Conservation (phyloP, 2,329 filamentous ascomycete genomes). For the Ceratocystis cubensis region DNA sequence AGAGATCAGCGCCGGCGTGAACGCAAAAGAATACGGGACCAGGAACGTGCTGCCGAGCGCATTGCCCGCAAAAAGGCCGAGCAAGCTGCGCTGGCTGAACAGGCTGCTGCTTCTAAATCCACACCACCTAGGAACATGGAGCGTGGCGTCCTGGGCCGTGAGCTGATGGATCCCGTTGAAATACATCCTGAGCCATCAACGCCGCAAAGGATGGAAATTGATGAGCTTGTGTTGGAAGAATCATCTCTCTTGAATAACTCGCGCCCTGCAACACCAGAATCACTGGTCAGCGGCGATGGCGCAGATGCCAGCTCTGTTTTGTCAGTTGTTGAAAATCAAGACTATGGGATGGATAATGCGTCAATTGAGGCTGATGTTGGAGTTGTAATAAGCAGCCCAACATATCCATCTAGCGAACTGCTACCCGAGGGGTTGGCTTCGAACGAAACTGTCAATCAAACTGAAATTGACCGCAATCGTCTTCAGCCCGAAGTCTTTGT, state of each 20-base stretch:
- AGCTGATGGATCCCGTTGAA: constrained; percentile 20
- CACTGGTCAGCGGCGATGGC: background rate
- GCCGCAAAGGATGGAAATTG: background rate
- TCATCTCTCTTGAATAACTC: background rate
- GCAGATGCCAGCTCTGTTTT: background rate
- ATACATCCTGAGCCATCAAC: constrained; percentile 7
- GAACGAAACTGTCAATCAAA: background rate
- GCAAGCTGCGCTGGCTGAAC: constrained; percentile 2
- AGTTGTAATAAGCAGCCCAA: background rate
- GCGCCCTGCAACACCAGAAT: background rate
- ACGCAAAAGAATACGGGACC: constrained; percentile 55
- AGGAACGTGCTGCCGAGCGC: constrained; percentile 48
- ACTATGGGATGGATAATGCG: background rate
- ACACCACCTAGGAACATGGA: constrained; percentile 16
- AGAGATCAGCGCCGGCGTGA: constrained; percentile 71
- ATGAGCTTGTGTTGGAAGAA: background rate
- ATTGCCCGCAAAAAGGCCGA: constrained; percentile 19
- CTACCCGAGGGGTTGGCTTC: background rate
- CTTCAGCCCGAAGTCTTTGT: constrained; percentile 1
- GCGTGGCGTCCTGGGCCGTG: constrained; percentile 21
- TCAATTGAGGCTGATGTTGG: background rate
- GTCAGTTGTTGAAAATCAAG: background rate
- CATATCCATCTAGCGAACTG: constrained; percentile 6
- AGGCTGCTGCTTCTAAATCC: constrained; percentile 8
- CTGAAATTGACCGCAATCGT: background rate